Percentiles rank a stretch among this genome's conserved stretches.
Evolutionary conservation across 208 protist genomes (phyloP).

Genomic region (Crithidia brevicula): DNA sequence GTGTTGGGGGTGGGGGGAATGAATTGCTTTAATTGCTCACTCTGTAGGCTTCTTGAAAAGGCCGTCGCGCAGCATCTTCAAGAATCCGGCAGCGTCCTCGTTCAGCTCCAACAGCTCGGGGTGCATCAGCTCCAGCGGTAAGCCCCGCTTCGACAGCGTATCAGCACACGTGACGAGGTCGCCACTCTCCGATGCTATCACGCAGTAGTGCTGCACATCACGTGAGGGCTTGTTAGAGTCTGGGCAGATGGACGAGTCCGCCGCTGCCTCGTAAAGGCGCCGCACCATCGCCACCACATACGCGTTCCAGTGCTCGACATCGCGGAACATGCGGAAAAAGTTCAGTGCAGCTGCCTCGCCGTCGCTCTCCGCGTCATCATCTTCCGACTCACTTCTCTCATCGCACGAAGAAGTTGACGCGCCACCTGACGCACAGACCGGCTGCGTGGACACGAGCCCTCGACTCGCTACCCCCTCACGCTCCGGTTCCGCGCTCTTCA

Average conservation of each 20-base stretch:
- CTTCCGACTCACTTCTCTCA: conserved; percentile 18
- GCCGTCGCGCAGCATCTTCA: conserved; percentile 37
- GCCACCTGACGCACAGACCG: too few species aligned
- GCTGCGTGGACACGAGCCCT: too few species aligned
- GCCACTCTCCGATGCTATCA: conserved; percentile 62
- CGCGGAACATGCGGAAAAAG: conserved; percentile 86
- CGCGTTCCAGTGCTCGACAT: conserved; percentile 69
- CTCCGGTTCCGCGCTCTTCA: not conserved
- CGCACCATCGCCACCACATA: conserved; percentile 61
- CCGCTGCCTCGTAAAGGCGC: conserved; percentile 23
- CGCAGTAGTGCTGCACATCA: conserved; percentile 58
- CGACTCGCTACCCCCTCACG: not conserved
- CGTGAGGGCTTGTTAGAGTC: conserved; percentile 31
- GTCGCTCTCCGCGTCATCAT: conserved; percentile 30
- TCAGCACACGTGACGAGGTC: conserved; percentile 63
- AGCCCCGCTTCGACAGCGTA: conserved; percentile 55
- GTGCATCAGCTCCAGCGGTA: conserved; percentile 73
- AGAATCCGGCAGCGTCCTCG: conserved; percentile 32
- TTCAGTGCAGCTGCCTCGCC: conserved; percentile 27
- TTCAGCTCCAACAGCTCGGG: conserved; percentile 59
- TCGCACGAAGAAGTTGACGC: too few species aligned
- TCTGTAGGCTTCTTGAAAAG: conserved; percentile 20
- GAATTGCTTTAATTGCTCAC: not conserved
- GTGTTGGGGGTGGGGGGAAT: not conserved
- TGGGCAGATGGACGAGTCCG: not conserved